Conservation (phyloP, 202 grass and related monocot genomes). For the Brachypodium distachyon region DNA sequence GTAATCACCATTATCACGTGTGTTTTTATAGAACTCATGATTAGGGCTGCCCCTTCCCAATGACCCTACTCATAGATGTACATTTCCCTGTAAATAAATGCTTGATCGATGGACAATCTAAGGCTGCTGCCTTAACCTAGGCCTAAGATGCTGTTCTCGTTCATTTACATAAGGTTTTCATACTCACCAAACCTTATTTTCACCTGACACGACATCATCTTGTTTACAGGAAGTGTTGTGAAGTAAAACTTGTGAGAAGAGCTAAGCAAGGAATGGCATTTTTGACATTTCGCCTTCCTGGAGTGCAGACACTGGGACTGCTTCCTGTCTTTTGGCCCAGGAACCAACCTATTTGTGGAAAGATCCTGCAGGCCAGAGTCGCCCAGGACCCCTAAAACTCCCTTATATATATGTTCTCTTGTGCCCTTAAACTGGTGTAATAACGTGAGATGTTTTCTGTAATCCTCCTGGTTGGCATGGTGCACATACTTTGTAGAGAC, state of each 20-base stretch:
- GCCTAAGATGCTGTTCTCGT: no score
- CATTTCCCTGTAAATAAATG: neutral
- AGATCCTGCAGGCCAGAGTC: neutral
- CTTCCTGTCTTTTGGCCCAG: neutral
- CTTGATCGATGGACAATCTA: neutral
- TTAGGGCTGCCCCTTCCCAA: neutral
- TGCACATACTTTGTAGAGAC: neutral
- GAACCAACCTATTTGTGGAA: neutral
- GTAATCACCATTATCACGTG: neutral
- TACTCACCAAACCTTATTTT: no score
- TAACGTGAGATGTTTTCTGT: constrained; percentile 8
- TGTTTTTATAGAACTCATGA: neutral
- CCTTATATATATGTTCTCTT: neutral
- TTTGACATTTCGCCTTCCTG: neutral
- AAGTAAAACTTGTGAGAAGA: neutral
- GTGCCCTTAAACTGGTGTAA: constrained; percentile 1
- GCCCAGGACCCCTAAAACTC: neutral
- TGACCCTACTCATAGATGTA: neutral
- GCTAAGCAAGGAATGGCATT: neutral
- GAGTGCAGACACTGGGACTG: neutral
- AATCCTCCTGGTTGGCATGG: neutral
- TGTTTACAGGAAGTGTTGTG: constrained; percentile 6
- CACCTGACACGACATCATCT: neutral
- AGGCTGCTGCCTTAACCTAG: neutral
- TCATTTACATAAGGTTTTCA: no score